Evolutionary conservation across 2,329 filamentous ascomycete genomes (phyloP).

Genomic region (Paecilomyces formosus): DNA sequence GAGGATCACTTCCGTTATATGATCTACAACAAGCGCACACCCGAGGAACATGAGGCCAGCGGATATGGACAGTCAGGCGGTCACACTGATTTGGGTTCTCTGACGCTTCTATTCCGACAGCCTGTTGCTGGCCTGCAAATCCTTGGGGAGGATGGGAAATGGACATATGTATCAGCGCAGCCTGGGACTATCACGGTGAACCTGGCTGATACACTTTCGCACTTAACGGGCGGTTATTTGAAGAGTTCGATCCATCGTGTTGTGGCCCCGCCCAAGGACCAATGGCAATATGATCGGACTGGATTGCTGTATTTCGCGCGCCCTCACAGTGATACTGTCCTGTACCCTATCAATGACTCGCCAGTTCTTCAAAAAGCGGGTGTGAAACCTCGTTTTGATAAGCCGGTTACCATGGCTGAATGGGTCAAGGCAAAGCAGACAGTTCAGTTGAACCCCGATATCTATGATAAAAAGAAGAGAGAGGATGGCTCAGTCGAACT

Average conservation of each 20-base stretch:
- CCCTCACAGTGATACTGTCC: background rate
- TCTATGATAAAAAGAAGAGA: conserved; percentile 27
- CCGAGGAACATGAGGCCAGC: conserved; percentile 40
- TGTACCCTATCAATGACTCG: conserved; percentile 19
- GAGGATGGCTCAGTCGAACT: conserved; percentile 35
- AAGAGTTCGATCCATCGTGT: conserved; percentile 47
- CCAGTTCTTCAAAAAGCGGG: conserved; percentile 21
- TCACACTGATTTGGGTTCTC: conserved; percentile 51
- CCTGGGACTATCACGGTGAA: conserved; percentile 48
- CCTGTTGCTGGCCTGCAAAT: conserved; percentile 53
- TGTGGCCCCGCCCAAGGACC: conserved; percentile 41
- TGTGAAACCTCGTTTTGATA: conserved; percentile 27
- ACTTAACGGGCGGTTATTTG: conserved; percentile 43
- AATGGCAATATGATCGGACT: conserved; percentile 37
- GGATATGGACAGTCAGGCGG: conserved; percentile 41
- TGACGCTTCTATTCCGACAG: conserved; percentile 53
- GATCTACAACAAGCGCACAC: conserved; percentile 46
- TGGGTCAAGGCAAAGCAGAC: conserved; percentile 37
- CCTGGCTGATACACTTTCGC: conserved; percentile 42
- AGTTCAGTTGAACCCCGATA: conserved; percentile 30
- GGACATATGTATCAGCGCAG: conserved; percentile 46
- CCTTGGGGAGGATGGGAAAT: conserved; percentile 39
- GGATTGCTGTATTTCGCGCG: conserved; percentile 43
- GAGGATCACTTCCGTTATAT: conserved; percentile 59
- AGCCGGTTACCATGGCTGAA: conserved; percentile 39